Evolutionary conservation across 2,329 filamentous ascomycete species (phyloP), one percentile per base, ranked within the genome.

Genomic region (Alternaria ethzedia): DNA sequence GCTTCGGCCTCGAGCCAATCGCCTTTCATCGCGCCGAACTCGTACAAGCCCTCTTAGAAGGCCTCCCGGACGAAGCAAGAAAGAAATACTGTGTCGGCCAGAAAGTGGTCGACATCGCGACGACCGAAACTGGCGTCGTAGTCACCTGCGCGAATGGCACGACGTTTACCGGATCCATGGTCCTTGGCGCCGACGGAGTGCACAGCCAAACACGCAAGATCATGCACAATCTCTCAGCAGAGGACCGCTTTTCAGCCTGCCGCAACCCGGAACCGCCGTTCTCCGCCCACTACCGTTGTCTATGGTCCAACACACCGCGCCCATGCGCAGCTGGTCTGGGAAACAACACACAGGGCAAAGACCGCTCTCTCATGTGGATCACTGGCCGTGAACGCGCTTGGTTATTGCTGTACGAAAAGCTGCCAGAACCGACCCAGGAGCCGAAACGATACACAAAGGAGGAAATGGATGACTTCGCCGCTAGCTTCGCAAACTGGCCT

Each of bases 141-240:
- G 54, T 57, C 28, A 17, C 26, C 25, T 46, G 43, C 26, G 54
- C 44, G 0, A 41, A 57, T 4, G 54, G 44, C 4, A 57, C 17
- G 2, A 57, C 26, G 1, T 57, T 17, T 8, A 17, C 20, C 11
- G 54, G 54, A 25, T 57, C 54, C 1, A 57, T 57, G 44, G 54
- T 57, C 0, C 20, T 57, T 26, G 54, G 54, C 5, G 54, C 54
- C 21, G 54, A 57, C 10, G 54, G 54, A 21, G 44, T 57, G 7
- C 54, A 57, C 28, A 57, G 54, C 10, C 54, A 20, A 49, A 57
- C 54, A 4, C 54, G 54, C 9, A 57, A 57, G 25, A 47, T 47
- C 5, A 57, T 57, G 54, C 44, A 49, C 44, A 57, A n/a, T 1
- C 54, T 57, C 21, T 49, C 54, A 20, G 28, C 20, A 4, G 28